A percentile compares a stretch with the other conserved stretches of the same genome.
phyloP scores from a whole-genome alignment of 2,329 filamentous ascomycete species.

The Aureobasidium sp. region DNA sequence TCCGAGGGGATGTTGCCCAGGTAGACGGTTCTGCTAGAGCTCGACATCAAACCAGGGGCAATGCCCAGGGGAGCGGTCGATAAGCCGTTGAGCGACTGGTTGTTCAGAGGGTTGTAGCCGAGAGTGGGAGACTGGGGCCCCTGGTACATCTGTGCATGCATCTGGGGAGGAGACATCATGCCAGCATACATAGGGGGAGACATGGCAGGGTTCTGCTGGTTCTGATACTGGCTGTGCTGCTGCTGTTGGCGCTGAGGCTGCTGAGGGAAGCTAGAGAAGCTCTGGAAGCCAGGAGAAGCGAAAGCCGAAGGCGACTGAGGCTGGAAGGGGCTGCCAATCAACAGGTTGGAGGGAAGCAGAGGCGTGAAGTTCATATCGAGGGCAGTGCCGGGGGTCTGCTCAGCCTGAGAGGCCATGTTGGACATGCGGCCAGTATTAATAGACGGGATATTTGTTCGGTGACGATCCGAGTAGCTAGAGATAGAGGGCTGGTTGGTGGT shows the following conservation, averaged over 20 bases:
- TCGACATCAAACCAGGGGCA: slow-evolving; percentile 72
- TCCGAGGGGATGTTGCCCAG: slow-evolving; percentile 97
- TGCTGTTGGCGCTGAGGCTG: slow-evolving; percentile 46
- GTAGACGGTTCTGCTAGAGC: slow-evolving; percentile 94
- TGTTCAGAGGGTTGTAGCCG: slow-evolving; percentile 59
- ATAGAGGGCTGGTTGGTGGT: slow-evolving; percentile 67
- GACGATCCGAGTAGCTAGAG: slow-evolving; percentile 77
- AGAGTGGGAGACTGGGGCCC: slow-evolving; percentile 80
- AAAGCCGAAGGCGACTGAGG: slow-evolving; percentile 88
- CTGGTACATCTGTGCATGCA: slow-evolving; percentile 75
- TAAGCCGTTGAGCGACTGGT: slow-evolving; percentile 43
- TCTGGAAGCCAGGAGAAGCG: slow-evolving; percentile 85
- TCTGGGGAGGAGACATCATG: slow-evolving; percentile 77
- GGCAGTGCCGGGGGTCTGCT: slow-evolving; percentile 78
- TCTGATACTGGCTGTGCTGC: slow-evolving; percentile 56
- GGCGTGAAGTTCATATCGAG: slow-evolving; percentile 99
- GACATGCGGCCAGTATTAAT: slow-evolving; percentile 73
- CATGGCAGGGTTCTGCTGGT: slow-evolving; percentile 52
- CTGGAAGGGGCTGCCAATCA: slow-evolving; percentile 94
- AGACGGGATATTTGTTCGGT: slow-evolving; percentile 77
- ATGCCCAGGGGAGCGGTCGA: slow-evolving; percentile 70
- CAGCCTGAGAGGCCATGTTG: slow-evolving; percentile 58
- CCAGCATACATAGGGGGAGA: slow-evolving; percentile 78
- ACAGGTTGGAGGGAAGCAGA: slow-evolving; percentile 84
- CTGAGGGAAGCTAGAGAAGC: slow-evolving; percentile 68